Evolutionary conservation across 208 protist species (phyloP).

Genomic region (Borovskyia barvae): DNA sequence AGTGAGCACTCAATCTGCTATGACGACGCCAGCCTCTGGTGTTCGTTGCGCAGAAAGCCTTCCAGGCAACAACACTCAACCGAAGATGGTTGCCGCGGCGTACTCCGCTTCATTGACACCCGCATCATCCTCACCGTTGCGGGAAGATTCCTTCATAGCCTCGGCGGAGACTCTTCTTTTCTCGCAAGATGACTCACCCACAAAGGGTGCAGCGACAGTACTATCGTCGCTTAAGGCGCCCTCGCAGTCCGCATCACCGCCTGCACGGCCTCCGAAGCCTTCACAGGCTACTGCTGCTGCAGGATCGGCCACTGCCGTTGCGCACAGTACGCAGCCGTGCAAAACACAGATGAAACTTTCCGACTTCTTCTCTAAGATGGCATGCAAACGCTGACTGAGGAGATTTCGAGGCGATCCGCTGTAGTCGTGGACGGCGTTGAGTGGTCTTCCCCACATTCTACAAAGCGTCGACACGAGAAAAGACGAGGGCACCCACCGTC

Average conservation of each 20-base stretch:
- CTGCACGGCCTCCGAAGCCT: not conserved
- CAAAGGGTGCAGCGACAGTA: not conserved
- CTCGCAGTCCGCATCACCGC: slow-evolving; percentile 4
- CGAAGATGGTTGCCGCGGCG: slow-evolving; percentile 20
- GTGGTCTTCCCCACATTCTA: too few relatives aligned
- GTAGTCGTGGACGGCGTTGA: not conserved
- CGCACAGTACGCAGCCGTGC: slow-evolving; percentile 7
- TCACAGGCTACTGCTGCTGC: not conserved
- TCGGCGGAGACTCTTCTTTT: not conserved
- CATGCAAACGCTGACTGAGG: slow-evolving; percentile 38
- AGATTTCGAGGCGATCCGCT: not conserved
- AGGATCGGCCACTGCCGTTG: not conserved
- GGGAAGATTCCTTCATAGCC: not conserved
- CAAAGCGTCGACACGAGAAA: too few relatives aligned
- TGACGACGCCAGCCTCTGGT: too few relatives aligned
- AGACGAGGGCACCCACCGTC: too few relatives aligned
- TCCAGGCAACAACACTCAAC: slow-evolving; percentile 10
- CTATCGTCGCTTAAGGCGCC: not conserved
- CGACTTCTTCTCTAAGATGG: slow-evolving; percentile 86
- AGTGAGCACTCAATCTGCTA: too few relatives aligned
- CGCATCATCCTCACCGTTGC: not conserved
- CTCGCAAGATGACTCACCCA: not conserved
- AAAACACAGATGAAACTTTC: slow-evolving; percentile 75
- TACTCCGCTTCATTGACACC: slow-evolving; percentile 2
- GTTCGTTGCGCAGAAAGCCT: slow-evolving; percentile 8